Evolutionary conservation across 2,329 filamentous ascomycete species (phyloP).

Genomic region (Penicillium sp.): DNA sequence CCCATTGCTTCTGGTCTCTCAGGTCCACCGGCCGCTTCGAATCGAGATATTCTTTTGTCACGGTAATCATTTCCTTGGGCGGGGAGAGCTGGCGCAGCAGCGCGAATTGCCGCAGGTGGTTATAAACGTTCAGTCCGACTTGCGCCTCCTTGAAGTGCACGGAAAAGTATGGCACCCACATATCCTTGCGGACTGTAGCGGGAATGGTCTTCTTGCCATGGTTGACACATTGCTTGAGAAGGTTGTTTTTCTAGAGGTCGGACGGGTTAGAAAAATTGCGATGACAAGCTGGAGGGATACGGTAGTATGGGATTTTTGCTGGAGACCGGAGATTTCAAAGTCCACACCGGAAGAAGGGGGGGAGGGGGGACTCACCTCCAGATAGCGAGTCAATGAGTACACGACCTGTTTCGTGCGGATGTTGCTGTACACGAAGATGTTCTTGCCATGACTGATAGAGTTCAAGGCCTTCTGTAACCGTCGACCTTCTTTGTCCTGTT

Average conservation of each 20-base stretch:
- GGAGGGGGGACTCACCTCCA: too few species aligned
- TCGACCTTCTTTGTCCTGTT: conserved; percentile 36
- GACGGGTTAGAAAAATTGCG: conserved; percentile 9
- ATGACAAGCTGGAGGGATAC: neutral
- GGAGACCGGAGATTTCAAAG: neutral
- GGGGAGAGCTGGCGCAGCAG: conserved; percentile 57
- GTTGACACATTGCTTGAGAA: conserved; percentile 58
- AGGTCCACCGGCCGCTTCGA: conserved; percentile 39
- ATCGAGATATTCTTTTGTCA: conserved; percentile 43
- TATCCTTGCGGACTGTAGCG: conserved; percentile 56
- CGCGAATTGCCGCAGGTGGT: conserved; percentile 59
- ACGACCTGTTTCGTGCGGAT: conserved; percentile 62
- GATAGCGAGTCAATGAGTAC: conserved; percentile 57
- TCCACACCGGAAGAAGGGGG: too few species aligned
- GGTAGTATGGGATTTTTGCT: neutral
- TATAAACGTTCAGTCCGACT: conserved; percentile 55
- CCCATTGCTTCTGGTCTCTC: conserved; percentile 40
- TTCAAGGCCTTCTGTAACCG: conserved; percentile 47
- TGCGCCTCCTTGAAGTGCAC: conserved; percentile 53
- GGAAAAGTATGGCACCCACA: conserved; percentile 61
- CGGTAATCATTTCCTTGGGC: conserved; percentile 43
- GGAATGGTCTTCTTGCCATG: conserved; percentile 64
- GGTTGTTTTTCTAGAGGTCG: conserved; percentile 46
- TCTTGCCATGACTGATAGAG: conserved; percentile 51
- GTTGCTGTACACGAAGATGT: conserved; percentile 63